Evolutionary conservation across 495 filamentous ascomycete genomes (phyloP).

Genomic region (Trichoderma gamsii): DNA sequence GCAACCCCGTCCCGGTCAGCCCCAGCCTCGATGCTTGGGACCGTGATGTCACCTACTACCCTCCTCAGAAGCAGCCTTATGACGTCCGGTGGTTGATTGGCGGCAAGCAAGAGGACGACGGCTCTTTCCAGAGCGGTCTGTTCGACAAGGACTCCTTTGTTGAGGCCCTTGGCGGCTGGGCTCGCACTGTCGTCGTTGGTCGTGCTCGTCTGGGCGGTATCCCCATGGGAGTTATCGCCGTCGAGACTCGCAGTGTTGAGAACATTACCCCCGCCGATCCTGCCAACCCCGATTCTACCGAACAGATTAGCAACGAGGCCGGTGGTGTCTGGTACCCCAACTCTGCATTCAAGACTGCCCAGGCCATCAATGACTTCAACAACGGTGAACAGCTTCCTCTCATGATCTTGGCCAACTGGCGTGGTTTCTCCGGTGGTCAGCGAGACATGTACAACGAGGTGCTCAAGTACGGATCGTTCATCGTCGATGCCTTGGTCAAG

Average conservation of each 20-base stretch:
- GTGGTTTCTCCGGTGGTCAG: conserved; percentile 98
- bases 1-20: conserved; percentile 79
- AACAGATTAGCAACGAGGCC: conserved; percentile 87
- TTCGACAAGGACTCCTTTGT: conserved; percentile 97
- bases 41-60: conserved; percentile 79
- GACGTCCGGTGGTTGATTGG: conserved; percentile 90
- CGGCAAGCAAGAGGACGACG: conserved; percentile 80
- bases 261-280: conserved; percentile 97
- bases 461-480: conserved; percentile 97
- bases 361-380: conserved; percentile 98
- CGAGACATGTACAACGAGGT: conserved; percentile 99
- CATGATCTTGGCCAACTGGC: conserved; percentile 99
- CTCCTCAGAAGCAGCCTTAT: conserved; percentile 81
- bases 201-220: conserved; percentile 96
- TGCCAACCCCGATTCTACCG: conserved; percentile 95
- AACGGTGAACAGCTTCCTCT: conserved; percentile 94
- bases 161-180: conserved; percentile 94
- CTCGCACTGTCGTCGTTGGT: conserved; percentile 90
- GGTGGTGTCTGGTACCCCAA: conserved; percentile 99
- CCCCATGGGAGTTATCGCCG: conserved; percentile 95
- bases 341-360: conserved; percentile 98
- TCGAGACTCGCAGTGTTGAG: conserved; percentile 92
- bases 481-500: conserved; percentile 95
- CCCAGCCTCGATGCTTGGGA: conserved; percentile 87
- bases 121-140: conserved; percentile 74